Evolutionary conservation across 805 yeast genomes (phyloP).

Genomic region (Candida ortonii): DNA sequence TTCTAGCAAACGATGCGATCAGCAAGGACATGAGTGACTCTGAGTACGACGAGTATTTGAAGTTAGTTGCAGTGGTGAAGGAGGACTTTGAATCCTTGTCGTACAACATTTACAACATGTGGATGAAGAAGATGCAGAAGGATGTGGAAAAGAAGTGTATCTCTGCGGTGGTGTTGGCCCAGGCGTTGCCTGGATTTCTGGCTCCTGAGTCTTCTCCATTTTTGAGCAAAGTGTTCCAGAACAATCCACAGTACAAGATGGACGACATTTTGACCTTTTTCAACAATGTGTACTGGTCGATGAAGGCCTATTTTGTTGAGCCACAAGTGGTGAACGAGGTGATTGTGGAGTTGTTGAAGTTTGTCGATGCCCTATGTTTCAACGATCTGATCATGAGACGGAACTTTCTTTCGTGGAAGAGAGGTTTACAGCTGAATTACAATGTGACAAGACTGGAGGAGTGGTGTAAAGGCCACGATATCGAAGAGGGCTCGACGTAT

Average conservation of each 20-base stretch:
- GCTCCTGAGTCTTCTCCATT: slow-evolving; percentile 81
- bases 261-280: slow-evolving; percentile 88
- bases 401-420: slow-evolving; percentile 93
- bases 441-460: slow-evolving; percentile 95
- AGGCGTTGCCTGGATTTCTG: slow-evolving; percentile 93
- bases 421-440: slow-evolving; percentile 94
- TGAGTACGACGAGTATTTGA: slow-evolving; percentile 86
- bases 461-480: slow-evolving; percentile 95
- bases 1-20: slow-evolving; percentile 76
- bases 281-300: slow-evolving; percentile 87
- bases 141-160: slow-evolving; percentile 87
- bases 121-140: slow-evolving; percentile 95
- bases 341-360: slow-evolving; percentile 74
- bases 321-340: slow-evolving; percentile 80
- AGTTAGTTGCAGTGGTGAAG: slow-evolving; percentile 84
- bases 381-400: slow-evolving; percentile 94
- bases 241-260: slow-evolving; percentile 77
- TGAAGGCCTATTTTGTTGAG: slow-evolving; percentile 88
- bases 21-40: slow-evolving; percentile 82
- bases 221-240: slow-evolving; percentile 76
- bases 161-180: slow-evolving; percentile 93
- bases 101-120: slow-evolving; percentile 90
- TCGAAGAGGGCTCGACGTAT: slow-evolving; percentile 81
- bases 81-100: slow-evolving; percentile 92
- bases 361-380: slow-evolving; percentile 90